Evolutionary conservation across 345 rosid species (phyloP), one percentile per base, ranked within the genome.

Genomic region (Populus ilicifolia): DNA sequence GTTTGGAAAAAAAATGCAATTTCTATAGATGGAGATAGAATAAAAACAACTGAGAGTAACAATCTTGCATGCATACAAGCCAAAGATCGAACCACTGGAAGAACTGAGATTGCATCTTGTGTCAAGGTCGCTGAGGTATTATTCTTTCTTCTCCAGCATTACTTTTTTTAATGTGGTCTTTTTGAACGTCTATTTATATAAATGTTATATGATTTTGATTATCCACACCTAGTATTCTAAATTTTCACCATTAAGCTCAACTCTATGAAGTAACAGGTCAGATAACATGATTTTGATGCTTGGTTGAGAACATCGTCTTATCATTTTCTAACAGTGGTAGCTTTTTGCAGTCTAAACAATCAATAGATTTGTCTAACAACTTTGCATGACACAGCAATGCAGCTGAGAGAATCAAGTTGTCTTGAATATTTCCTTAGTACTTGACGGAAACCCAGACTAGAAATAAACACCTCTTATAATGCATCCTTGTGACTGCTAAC

Each of bases 121-220:
- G 84, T 94, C 84, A 88, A 88, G 83, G 93, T 94, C 80, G 91
- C 95, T 52, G 98, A 94, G 98, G 98, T 94, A 89, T 67, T 69
- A 12, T 14, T 81, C 7, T 33, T 21, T n/a, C 56, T 64, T 39
- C 36, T 33, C 29, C 69, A 73, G 5, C 54, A 23, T 6, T 14
- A 66, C 8, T 62, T 11, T 27, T 68, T 50, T 29, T 30, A 33
- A 30, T 29, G 1, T 48, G 71, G 23, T 68, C 14, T 75, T 50
- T 63, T 11, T 63, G 30, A 25, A 8, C 14, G 2, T 11, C 6
- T 63, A n/a, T 62, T 10, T 62, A n/a, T 62, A 2, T 62, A 62
- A 11, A 6, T 62, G 67, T 62, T 62, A 27, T 25, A 12, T 44
- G 17, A 33, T 44, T 44, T 44, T 44, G 14, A 13, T 44, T 44